phyloP scores from a whole-genome alignment of 306 rosid genomes.

The Vigna trinervia region DNA sequence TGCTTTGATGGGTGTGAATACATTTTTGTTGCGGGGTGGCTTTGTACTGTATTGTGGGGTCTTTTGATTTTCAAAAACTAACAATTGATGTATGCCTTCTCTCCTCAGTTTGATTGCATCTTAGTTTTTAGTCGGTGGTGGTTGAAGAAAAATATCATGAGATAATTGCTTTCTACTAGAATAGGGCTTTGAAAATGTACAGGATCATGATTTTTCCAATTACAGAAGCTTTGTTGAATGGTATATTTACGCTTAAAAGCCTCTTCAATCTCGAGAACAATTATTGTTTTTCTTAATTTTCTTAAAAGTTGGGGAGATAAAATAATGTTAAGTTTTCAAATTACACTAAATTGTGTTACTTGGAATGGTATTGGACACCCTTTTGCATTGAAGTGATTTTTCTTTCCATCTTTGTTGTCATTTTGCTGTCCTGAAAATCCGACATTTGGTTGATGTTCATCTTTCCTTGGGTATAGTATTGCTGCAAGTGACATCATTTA shows the following conservation, averaged over 20 bases:
- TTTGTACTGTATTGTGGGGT: conserved; percentile 35
- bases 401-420: too few species aligned
- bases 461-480: background rate
- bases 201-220: conserved; percentile 46
- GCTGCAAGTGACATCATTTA: background rate
- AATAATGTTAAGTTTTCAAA: background rate
- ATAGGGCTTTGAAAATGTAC: conserved; percentile 53
- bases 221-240: conserved; percentile 47
- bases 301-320: background rate
- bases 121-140: conserved; percentile 42
- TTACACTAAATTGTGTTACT: background rate
- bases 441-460: too few species aligned
- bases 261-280: background rate
- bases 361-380: too few species aligned
- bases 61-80: conserved; percentile 41
- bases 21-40: conserved; percentile 31
- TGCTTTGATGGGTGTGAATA: conserved; percentile 66
- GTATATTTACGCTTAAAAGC: background rate
- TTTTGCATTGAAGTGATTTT: too few species aligned
- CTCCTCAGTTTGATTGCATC: conserved; percentile 43
- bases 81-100: conserved; percentile 34
- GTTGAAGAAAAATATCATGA: conserved; percentile 26
- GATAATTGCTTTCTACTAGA: conserved; percentile 43
- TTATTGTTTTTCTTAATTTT: background rate
- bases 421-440: too few species aligned